Evolutionary conservation across 2,329 filamentous ascomycete genomes (phyloP).

Genomic region (Clonostachys byssicola): DNA sequence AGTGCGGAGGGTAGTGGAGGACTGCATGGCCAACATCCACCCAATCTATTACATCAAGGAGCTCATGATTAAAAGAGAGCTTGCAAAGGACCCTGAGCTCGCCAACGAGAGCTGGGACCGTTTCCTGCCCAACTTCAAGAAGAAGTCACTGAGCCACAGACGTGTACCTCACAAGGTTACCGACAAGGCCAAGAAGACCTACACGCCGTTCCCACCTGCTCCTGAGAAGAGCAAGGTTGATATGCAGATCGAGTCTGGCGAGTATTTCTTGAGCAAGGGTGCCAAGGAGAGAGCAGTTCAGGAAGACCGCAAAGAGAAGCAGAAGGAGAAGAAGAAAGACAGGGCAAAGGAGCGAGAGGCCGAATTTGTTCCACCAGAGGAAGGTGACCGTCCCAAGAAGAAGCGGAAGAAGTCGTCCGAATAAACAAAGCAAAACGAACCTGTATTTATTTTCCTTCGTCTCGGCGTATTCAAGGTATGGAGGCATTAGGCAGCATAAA

Average conservation of each 20-base stretch:
- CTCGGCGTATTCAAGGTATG: too few species aligned
- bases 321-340: constrained; percentile 82
- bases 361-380: constrained; percentile 84
- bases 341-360: constrained; percentile 80
- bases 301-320: constrained; percentile 78
- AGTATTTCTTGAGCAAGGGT: constrained; percentile 92
- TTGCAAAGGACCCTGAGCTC: constrained; percentile 84
- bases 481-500: too few species aligned
- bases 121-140: constrained; percentile 97
- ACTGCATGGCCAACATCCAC: constrained; percentile 96
- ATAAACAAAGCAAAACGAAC: constrained; percentile 6
- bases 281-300: constrained; percentile 81
- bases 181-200: constrained; percentile 90
- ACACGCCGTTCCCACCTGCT: constrained; percentile 94
- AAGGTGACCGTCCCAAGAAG: constrained; percentile 60
- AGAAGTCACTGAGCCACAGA: constrained; percentile 80
- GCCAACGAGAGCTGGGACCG: constrained; percentile 90
- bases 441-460: too few species aligned
- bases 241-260: constrained; percentile 93
- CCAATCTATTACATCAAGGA: constrained; percentile 79
- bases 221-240: constrained; percentile 99
- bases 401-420: constrained; percentile 54
- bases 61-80: constrained; percentile 88
- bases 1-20: constrained; percentile 81
- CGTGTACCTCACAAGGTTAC: constrained; percentile 78